Evolutionary conservation across 306 rosid genomes (phyloP), one percentile per base, ranked within the genome.

Genomic region (Fragaria nilgerrensis): DNA sequence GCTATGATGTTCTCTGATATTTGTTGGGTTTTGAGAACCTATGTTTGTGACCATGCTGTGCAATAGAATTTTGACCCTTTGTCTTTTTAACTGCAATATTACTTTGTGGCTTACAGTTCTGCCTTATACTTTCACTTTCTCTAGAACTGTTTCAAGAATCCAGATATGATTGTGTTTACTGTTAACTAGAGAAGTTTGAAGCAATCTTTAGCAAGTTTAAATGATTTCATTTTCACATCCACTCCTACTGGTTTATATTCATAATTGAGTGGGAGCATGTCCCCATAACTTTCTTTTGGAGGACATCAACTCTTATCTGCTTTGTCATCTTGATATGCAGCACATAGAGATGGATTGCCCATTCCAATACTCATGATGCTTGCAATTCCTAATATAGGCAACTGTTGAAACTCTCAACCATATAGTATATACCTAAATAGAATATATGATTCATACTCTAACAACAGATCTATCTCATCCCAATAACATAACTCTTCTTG

Each of bases 321-420:
- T 2, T 39, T 37, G 67, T 37, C 76, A 73, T 36, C 76, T 53
- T 55, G 66, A 73, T 73, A 55, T 73, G 76, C 10, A 22, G 65
- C 67, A 55, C 2, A 36, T 53, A 56, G 16, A 50, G 23, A 47
- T 70, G 37, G 74, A 45, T 58, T 64, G 45, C 45, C 25, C 44
- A 2, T 64, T 63, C 70, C 70, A 34, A 8, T 17, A 36, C 70
- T 64, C 25, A 64, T 64, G 37, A 34, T 64, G 45, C 70, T 64
- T 64, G 45, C 70, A 17, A 19, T 17, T 64, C 44, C 41, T 2
- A 5, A 63, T 29, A 29, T 7, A 32, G 2, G 68, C 22, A 62
- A 62, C 67, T 13, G 20, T 62, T 62, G 67, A 13, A 59, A 4
- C 36, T 58, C 66, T 27, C 37, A 20, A n/a, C 62, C 27, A 9